Evolutionary conservation across 768 basidiomycete species (phyloP).

Genomic region (Hortiboletus campestris): DNA sequence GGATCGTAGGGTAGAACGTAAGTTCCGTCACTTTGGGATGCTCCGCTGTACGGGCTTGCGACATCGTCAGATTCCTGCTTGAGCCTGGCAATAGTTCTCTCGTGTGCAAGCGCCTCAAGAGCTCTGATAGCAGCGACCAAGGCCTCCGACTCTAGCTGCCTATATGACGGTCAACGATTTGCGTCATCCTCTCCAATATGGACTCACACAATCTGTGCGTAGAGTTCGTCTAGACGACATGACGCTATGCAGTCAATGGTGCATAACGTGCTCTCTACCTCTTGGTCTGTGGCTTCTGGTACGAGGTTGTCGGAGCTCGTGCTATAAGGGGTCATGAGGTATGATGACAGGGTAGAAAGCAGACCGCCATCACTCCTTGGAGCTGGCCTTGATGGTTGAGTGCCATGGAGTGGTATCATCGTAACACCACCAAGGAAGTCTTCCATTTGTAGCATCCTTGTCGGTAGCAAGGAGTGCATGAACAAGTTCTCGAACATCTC

Average conservation of each 20-base stretch:
- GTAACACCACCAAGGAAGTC: conserved; percentile 96
- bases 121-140: conserved; percentile 83
- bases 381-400: conserved; percentile 59
- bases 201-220: conserved; percentile 87
- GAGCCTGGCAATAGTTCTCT: conserved; percentile 77
- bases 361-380: conserved; percentile 84
- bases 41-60: conserved; percentile 32
- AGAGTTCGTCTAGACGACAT: conserved; percentile 91
- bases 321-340: conserved; percentile 93
- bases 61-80: conserved; percentile 68
- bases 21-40: conserved; percentile 39
- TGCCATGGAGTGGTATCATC: conserved; percentile 85
- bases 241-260: conserved; percentile 94
- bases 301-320: conserved; percentile 71
- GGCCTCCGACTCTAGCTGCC: conserved; percentile 76
- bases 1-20: conserved; percentile 88
- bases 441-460: conserved; percentile 93
- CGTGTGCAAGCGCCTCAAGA: conserved; percentile 86
- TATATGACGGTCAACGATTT: conserved; percentile 32
- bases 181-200: background rate
- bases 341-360: conserved; percentile 90
- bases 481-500: conserved; percentile 99
- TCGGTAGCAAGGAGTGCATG: conserved; percentile 87
- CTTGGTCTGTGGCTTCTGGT: conserved; percentile 84
- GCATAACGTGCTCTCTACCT: conserved; percentile 91